phyloP scores from a whole-genome alignment of 2,329 filamentous ascomycete species.

The Aspergillus latus region DNA sequence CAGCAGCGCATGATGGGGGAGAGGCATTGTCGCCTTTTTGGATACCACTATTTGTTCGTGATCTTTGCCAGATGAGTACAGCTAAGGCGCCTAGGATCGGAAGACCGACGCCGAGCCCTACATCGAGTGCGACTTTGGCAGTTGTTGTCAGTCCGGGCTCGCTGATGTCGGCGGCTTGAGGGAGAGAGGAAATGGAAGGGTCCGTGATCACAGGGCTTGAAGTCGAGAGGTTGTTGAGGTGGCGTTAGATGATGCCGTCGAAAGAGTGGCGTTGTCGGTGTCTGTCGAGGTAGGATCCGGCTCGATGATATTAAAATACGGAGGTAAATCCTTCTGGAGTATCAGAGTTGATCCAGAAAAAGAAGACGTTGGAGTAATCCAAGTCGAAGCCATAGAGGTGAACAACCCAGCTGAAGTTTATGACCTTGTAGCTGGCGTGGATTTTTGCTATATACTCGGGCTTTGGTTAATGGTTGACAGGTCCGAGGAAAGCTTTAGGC shows the following conservation, averaged over 20 bases:
- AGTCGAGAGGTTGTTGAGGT: not conserved
- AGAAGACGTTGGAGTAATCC: conserved; percentile 19
- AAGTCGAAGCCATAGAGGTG: conserved; percentile 19
- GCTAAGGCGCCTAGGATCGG: not conserved
- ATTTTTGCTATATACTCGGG: conserved; percentile 12
- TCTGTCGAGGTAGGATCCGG: not conserved
- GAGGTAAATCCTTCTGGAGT: conserved; percentile 14
- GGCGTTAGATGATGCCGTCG: not conserved
- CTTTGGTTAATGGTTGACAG: not conserved
- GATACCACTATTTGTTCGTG: not conserved
- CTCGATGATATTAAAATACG: conserved; percentile 21
- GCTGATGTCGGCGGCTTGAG: not conserved
- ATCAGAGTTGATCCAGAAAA: conserved; percentile 21
- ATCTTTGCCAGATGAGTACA: not conserved
- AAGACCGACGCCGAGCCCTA: not conserved
- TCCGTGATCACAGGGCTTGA: not conserved
- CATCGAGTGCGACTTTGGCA: not conserved
- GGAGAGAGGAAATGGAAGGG: not conserved
- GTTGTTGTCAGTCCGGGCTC: not conserved
- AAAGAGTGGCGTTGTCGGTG: not conserved
- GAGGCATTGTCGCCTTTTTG: not conserved
- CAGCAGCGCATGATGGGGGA: not conserved
- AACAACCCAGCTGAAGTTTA: conserved; percentile 22
- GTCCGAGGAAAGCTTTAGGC: not conserved
- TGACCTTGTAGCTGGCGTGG: conserved; percentile 12